A percentile compares a stretch with the other conserved stretches of the same genome.
Evolutionary conservation across 176 grass and related monocot genomes (phyloP).

Genomic region (Leersia perrieri): DNA sequence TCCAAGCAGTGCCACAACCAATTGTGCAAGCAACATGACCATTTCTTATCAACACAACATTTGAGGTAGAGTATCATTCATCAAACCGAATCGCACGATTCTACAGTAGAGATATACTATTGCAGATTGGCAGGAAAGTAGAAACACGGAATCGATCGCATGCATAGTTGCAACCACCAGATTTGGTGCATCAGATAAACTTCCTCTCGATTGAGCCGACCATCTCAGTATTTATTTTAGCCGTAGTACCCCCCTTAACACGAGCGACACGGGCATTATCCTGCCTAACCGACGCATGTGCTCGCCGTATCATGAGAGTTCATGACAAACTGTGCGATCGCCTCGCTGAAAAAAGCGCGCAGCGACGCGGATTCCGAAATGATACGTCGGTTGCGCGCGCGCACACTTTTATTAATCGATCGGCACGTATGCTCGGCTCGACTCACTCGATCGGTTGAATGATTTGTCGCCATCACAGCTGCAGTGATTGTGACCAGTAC

Average conservation of each 20-base stretch:
- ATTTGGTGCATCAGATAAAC: slow-evolving; percentile 1
- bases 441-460: neutral
- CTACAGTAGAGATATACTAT: neutral
- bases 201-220: neutral
- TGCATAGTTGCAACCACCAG: slow-evolving; percentile 6
- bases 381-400: slow-evolving; percentile 27
- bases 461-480: slow-evolving; percentile 28
- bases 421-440: neutral
- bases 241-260: slow-evolving; percentile 1
- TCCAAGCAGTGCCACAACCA: neutral
- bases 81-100: neutral
- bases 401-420: neutral
- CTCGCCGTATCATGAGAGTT: slow-evolving; percentile 26
- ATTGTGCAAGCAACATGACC: slow-evolving; percentile 1
- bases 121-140: neutral
- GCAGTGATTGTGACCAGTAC: slow-evolving; percentile 21
- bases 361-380: slow-evolving; percentile 16
- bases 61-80: neutral
- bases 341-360: neutral
- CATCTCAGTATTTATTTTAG: neutral
- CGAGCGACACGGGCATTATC: neutral
- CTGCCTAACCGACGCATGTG: slow-evolving; percentile 31
- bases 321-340: slow-evolving; percentile 15
- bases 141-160: neutral
- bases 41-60: neutral